Conservation (phyloP, 2,329 filamentous ascomycete species). For the Fusarium beomiforme region DNA sequence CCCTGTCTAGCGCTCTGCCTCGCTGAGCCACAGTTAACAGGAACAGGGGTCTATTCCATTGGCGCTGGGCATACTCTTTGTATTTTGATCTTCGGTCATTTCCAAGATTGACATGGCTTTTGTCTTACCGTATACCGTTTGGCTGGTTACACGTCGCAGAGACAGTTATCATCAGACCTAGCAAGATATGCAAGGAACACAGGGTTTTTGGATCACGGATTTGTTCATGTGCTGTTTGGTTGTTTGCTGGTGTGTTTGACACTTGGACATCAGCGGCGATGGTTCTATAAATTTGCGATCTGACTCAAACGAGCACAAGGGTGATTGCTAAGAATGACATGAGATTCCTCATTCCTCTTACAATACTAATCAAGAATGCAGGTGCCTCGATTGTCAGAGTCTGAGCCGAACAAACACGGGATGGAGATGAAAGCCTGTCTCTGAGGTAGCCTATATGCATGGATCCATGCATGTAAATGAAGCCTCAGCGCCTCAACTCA, state of each 20-base stretch:
- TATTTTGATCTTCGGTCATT: slow-evolving; percentile 14
- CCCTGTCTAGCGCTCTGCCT: slow-evolving; percentile 28
- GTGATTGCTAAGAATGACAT: slow-evolving; percentile 14
- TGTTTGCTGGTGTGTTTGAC: slow-evolving; percentile 5
- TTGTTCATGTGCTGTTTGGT: slow-evolving; percentile 20
- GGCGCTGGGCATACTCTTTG: slow-evolving; percentile 31
- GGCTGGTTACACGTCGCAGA: slow-evolving; percentile 26
- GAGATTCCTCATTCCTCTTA: slow-evolving; percentile 10
- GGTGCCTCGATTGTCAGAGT: not conserved
- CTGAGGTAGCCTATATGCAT: not conserved
- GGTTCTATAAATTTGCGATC: not conserved
- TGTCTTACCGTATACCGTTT: slow-evolving; percentile 24
- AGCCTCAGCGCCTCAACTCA: slow-evolving; percentile 3
- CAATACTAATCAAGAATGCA: not conserved
- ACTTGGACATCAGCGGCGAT: slow-evolving; percentile 2
- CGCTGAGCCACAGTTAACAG: slow-evolving; percentile 31
- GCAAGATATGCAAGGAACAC: slow-evolving; percentile 20
- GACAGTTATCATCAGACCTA: slow-evolving; percentile 20
- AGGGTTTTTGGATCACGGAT: not conserved
- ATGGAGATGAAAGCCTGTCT: not conserved
- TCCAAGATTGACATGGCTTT: slow-evolving; percentile 10
- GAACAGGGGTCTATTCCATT: slow-evolving; percentile 9
- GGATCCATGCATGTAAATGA: not conserved
- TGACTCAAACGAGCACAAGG: slow-evolving; percentile 6
- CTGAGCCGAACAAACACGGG: not conserved